Conservation (phyloP, 2,329 filamentous ascomycete species). For the Fusarium sp. region DNA sequence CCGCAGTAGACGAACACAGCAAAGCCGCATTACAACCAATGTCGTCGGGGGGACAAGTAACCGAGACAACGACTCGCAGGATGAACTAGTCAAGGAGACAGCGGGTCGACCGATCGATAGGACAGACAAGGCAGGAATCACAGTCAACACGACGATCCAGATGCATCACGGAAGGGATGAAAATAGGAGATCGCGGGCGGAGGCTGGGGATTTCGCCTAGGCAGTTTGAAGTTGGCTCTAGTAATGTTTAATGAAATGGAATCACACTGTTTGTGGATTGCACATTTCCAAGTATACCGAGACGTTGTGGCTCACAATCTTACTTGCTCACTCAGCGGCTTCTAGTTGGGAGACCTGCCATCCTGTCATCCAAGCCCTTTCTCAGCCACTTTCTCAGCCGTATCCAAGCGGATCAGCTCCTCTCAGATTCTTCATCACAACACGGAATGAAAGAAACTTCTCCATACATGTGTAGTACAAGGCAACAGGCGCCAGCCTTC, state of each 20-base stretch:
- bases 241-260: background rate
- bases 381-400: too few relatives aligned
- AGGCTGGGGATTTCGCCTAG: constrained; percentile 16
- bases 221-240: too few relatives aligned
- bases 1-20: constrained; percentile 34
- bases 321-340: background rate
- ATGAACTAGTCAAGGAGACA: constrained; percentile 36
- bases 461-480: too few relatives aligned
- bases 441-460: too few relatives aligned
- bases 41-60: constrained; percentile 38
- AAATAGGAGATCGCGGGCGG: constrained; percentile 7
- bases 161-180: constrained; percentile 26
- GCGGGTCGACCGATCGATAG: background rate
- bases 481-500: too few relatives aligned
- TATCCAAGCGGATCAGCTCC: too few relatives aligned
- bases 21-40: constrained; percentile 37
- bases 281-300: background rate
- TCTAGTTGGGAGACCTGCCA: background rate
- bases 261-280: background rate
- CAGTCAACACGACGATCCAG: constrained; percentile 36
- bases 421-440: too few relatives aligned
- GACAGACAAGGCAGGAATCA: constrained; percentile 30
- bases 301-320: background rate
- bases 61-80: constrained; percentile 37
- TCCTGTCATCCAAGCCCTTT: too few relatives aligned